Evolutionary conservation across 176 grass and related monocot species (phyloP), one percentile per base, ranked within the genome.

Genomic region (Lolium multiflorum): DNA sequence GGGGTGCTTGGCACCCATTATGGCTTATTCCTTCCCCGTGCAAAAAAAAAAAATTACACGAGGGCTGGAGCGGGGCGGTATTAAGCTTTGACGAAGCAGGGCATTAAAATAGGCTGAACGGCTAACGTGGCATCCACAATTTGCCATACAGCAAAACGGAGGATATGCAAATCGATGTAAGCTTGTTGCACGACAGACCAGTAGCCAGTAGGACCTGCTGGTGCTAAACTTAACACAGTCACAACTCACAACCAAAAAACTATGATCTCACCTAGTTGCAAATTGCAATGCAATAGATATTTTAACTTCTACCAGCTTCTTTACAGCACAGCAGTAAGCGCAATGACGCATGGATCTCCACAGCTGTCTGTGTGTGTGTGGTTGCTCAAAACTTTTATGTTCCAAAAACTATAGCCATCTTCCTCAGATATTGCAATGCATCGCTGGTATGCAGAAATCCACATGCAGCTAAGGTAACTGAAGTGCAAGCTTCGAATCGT

Each of bases 241-340:
- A 90, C 79, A 63, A 38, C 79, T 86, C 84, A 90, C 73, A 63
- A 38, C 73, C 72, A 84, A 85, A 59, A 69, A 63, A 17, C 46
- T 41, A 65, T 67, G 51, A 70, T 77, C 70, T 70, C 71, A 16
- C 38, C 65, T 71, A 17, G 51, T 60, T 71, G 20, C 52, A 31
- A 31, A 31, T 31, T 31, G 28, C 28, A 31, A 49, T 3, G 26
- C 11, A 56, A 38, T 38, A 6, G 15, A 79, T n/a, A n/a, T 7
- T 15, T 11, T 20, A 64, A 73, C 44, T 21, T 47, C 56, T 35
- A 46, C 49, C 16, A n/a, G 17, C 5, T 11, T 71, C 62, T 72
- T 86, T 87, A 55, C 70, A 22, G 10, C 43, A 71, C 1, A 76
- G 59, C 6, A 80, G 28, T 59, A 66, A 28, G 54, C 31, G 55